phyloP scores from a whole-genome alignment of 768 basidiomycete species.

The Phylloporus rhodoxanthus region DNA sequence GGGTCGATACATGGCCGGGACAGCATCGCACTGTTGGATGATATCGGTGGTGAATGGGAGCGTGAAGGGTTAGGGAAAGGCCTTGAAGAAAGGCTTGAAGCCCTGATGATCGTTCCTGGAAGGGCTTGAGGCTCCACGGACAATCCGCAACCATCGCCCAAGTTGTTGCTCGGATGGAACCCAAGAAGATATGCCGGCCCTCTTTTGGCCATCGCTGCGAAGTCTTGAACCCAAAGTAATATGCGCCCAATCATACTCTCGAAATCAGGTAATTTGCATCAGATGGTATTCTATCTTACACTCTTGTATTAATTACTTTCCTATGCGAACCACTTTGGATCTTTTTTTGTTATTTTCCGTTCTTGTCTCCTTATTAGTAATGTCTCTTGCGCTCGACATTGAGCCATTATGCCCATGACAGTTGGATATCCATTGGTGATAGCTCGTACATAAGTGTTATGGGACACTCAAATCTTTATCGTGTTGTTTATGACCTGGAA shows the following conservation, averaged over 20 bases:
- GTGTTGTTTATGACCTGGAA: conserved; percentile 8
- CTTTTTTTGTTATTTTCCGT: background rate
- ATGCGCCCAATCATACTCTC: conserved; percentile 4
- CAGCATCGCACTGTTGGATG: conserved; percentile 47
- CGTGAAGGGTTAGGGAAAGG: conserved; percentile 78
- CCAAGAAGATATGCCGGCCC: background rate
- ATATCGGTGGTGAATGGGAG: conserved; percentile 82
- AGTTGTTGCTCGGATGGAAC: background rate
- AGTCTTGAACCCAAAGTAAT: background rate
- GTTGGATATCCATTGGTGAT: no score
- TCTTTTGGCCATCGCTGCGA: background rate
- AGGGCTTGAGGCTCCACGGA: conserved; percentile 15
- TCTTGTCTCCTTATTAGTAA: background rate
- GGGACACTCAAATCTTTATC: background rate
- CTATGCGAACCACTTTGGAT: conserved; percentile 15
- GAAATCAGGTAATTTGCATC: conserved; percentile 16
- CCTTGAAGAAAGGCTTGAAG: conserved; percentile 76
- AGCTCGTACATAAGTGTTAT: background rate
- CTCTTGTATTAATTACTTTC: conserved; percentile 23
- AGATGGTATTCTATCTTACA: conserved; percentile 22
- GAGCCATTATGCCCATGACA: conserved; percentile 3
- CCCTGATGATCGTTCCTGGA: conserved; percentile 35
- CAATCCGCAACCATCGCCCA: background rate
- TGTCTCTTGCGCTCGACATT: conserved; percentile 1
- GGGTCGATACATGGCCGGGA: conserved; percentile 26